phyloP scores from a whole-genome alignment of 257 asterid genomes.

The Orobanche coerulescens region DNA sequence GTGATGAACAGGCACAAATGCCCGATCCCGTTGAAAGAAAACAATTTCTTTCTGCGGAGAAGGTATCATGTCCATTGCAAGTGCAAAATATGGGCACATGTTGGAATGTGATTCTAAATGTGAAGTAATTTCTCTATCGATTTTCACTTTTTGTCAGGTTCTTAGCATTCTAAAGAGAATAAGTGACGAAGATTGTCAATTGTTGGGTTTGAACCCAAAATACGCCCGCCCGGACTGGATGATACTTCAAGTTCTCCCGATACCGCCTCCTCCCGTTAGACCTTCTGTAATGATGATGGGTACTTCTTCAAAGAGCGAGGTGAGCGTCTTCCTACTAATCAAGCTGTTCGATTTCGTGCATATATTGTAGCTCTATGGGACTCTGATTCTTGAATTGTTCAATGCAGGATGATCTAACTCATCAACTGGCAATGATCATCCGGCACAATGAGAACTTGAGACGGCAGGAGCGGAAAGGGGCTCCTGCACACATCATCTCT shows the following conservation, averaged over 20 bases:
- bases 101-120: conserved; percentile 6
- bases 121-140: background rate
- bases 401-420: conserved; percentile 94
- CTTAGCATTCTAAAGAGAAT: conserved; percentile 81
- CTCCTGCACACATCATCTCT: conserved; percentile 93
- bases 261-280: conserved; percentile 98
- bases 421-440: conserved; percentile 94
- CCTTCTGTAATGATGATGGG: conserved; percentile 99
- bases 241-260: conserved; percentile 98
- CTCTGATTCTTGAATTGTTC: conserved; percentile 22
- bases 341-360: background rate
- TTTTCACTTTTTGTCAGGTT: conserved; percentile 50
- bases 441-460: conserved; percentile 93
- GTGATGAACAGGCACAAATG: conserved; percentile 77
- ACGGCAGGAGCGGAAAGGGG: conserved; percentile 93
- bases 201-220: conserved; percentile 76
- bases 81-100: background rate
- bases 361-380: conserved; percentile 1
- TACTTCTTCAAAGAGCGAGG: conserved; percentile 97
- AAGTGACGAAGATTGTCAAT: conserved; percentile 78
- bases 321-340: conserved; percentile 24
- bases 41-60: conserved; percentile 85
- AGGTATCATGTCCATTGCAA: conserved; percentile 32
- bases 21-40: conserved; percentile 92
- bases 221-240: conserved; percentile 99